phyloP scores from a whole-genome alignment of 2,329 filamentous ascomycete species.

The Colletotrichum aenigma region DNA sequence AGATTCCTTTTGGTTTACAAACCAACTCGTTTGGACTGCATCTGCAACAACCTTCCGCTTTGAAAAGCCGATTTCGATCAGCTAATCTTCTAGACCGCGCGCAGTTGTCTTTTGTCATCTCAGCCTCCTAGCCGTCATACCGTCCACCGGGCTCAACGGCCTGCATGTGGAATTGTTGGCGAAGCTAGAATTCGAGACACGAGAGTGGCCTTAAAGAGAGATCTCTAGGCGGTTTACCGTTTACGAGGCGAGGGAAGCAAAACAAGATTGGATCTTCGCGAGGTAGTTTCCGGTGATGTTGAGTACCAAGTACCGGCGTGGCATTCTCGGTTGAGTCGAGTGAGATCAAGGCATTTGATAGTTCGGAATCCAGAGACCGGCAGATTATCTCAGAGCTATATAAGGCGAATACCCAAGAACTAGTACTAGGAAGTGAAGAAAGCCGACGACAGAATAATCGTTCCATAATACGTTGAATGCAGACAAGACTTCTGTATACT shows the following conservation, averaged over 20 bases:
- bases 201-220: background rate
- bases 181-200: background rate
- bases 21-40: too few species aligned
- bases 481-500: background rate
- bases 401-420: background rate
- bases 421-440: background rate
- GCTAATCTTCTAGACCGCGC: too few species aligned
- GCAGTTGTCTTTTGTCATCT: too few species aligned
- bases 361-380: background rate
- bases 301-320: background rate
- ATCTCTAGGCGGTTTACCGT: background rate
- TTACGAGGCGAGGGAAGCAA: background rate
- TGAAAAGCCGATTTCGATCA: too few species aligned
- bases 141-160: too few species aligned
- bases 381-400: background rate
- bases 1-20: too few species aligned
- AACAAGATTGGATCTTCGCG: background rate
- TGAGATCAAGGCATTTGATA: background rate
- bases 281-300: background rate
- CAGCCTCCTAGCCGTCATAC: too few species aligned
- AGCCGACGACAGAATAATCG: background rate
- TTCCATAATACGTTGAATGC: background rate
- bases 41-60: too few species aligned
- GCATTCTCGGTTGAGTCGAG: background rate
- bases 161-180: too few species aligned